Conservation (phyloP, 176 grass and related monocot species). For the Hsuehochloa calcarea region DNA sequence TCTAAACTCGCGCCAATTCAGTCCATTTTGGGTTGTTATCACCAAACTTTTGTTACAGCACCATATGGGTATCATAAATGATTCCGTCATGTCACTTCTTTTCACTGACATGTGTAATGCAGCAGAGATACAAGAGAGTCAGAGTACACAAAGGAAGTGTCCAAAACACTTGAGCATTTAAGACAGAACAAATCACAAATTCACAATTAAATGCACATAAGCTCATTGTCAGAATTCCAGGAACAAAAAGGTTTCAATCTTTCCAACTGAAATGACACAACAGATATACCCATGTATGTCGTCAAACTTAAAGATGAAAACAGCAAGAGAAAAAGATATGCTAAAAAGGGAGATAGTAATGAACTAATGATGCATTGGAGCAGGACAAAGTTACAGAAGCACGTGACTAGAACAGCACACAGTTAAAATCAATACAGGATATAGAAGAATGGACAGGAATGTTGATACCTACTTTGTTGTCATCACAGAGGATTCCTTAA, state of each 20-base stretch:
- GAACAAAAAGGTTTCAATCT: background rate
- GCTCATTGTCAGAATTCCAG: background rate
- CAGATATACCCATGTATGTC: background rate
- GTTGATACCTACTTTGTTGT: conserved; percentile 49
- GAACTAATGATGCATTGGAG: background rate
- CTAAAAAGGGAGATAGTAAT: background rate
- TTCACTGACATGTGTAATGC: background rate
- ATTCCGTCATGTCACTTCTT: background rate
- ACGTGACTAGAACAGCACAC: conserved; percentile 12
- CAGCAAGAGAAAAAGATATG: conserved; percentile 6
- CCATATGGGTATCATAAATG: conserved; percentile 13
- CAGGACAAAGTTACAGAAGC: background rate
- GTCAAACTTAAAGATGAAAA: background rate
- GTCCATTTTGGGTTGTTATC: background rate
- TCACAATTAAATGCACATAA: background rate
- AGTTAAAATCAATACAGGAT: background rate
- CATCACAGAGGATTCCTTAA: conserved; percentile 51
- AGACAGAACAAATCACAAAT: background rate
- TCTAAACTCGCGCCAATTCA: background rate
- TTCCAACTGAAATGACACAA: background rate
- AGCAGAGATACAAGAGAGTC: background rate
- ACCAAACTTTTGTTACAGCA: background rate
- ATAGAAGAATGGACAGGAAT: conserved; percentile 8
- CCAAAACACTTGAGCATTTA: conserved; percentile 1
- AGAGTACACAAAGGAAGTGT: background rate